A percentile compares a stretch with the other conserved stretches of the same genome.
Conservation (phyloP, 345 rosid genomes). For the Gossypium sturtianum region DNA sequence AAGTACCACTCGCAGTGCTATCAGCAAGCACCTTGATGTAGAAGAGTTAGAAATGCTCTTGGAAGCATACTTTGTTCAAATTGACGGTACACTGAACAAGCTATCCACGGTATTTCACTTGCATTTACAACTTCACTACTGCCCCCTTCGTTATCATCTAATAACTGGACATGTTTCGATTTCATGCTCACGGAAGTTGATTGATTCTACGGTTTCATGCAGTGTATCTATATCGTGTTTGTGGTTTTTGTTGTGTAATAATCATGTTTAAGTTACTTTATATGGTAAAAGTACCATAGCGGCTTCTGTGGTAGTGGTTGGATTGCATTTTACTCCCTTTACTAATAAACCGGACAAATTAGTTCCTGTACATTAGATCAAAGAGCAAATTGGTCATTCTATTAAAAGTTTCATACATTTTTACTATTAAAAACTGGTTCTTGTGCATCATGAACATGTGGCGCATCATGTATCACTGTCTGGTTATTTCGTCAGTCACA, state of each 20-base stretch:
- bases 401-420: no score
- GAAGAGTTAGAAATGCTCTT: constrained; percentile 98
- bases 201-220: not conserved
- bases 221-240: not conserved
- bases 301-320: no score
- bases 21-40: constrained; percentile 72
- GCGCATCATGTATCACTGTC: no score
- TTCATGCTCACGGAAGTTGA: not conserved
- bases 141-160: not conserved
- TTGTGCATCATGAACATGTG: no score
- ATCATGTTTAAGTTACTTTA: not conserved
- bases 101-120: constrained; percentile 66
- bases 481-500: no score
- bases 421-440: no score
- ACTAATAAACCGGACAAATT: no score
- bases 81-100: constrained; percentile 88
- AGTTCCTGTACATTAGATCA: no score
- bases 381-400: no score
- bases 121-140: not conserved
- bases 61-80: constrained; percentile 91
- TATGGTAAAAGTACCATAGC: no score
- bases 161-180: not conserved
- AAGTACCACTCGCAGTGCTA: constrained; percentile 61
- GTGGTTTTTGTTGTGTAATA: not conserved
- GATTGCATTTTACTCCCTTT: no score